Evolutionary conservation across 2,329 filamentous ascomycete species (phyloP).

Genomic region (Cryphonectria japonica): DNA sequence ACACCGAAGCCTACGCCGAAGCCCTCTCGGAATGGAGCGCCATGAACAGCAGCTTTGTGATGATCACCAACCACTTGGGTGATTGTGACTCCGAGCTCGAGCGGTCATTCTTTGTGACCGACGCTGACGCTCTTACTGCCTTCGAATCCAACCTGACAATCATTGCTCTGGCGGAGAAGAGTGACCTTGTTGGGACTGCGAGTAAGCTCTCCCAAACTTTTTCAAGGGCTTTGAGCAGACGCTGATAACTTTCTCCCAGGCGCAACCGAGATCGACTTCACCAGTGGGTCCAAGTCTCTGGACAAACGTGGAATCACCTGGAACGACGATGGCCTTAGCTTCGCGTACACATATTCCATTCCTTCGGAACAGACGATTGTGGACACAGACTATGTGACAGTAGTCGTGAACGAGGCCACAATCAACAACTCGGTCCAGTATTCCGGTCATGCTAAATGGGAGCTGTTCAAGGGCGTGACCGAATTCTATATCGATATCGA

Average conservation of each 20-base stretch:
- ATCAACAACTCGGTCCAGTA: slow-evolving; percentile 33
- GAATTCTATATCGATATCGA: slow-evolving; percentile 33
- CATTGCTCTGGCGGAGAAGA: slow-evolving; percentile 33
- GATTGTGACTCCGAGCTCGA: slow-evolving; percentile 32
- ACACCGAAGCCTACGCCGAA: slow-evolving; percentile 31
- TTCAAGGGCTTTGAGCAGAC: too few relatives aligned
- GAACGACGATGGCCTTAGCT: slow-evolving; percentile 32
- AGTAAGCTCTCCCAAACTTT: background rate
- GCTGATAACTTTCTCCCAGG: background rate
- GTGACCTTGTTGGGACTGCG: slow-evolving; percentile 33
- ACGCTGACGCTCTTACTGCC: slow-evolving; percentile 25
- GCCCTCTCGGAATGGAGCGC: slow-evolving; percentile 30
- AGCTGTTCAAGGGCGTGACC: slow-evolving; percentile 31
- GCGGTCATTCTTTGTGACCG: slow-evolving; percentile 34
- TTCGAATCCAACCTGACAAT: slow-evolving; percentile 30
- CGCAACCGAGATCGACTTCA: slow-evolving; percentile 32
- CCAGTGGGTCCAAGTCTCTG: slow-evolving; percentile 28
- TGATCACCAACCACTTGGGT: slow-evolving; percentile 34
- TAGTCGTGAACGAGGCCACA: slow-evolving; percentile 33
- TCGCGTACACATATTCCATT: slow-evolving; percentile 32
- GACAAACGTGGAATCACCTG: slow-evolving; percentile 31
- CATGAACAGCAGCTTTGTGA: slow-evolving; percentile 32
- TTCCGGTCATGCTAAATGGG: slow-evolving; percentile 33
- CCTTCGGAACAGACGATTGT: slow-evolving; percentile 30
- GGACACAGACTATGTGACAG: slow-evolving; percentile 30